phyloP scores from a whole-genome alignment of 2,329 filamentous ascomycete genomes.

The Pseudophaeomoniella oleicola region DNA sequence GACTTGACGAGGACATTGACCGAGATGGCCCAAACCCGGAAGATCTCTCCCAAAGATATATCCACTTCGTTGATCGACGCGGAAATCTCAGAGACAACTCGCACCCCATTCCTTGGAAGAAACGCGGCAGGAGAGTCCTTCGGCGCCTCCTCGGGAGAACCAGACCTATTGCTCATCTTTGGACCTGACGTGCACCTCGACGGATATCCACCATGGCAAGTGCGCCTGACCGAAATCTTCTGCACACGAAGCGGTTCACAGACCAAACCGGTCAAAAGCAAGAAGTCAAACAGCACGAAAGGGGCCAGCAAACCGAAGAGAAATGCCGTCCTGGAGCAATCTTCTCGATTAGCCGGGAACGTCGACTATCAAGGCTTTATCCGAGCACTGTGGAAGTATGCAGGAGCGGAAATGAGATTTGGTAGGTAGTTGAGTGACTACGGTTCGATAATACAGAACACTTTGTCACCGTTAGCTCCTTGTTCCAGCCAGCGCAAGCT shows the following conservation, averaged over 20 bases:
- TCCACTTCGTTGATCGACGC: conserved; percentile 75
- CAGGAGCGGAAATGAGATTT: conserved; percentile 76
- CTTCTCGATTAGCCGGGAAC: conserved; percentile 6
- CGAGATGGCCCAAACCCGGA: conserved; percentile 85
- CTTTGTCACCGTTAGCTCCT: background rate
- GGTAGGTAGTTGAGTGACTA: conserved; percentile 35
- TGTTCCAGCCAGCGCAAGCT: too few relatives aligned
- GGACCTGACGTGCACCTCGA: conserved; percentile 68
- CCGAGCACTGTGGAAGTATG: conserved; percentile 67
- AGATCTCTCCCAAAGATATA: conserved; percentile 69
- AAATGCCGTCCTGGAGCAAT: too few relatives aligned
- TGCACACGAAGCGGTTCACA: conserved; percentile 33
- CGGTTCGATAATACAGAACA: background rate
- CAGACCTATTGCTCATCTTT: conserved; percentile 80
- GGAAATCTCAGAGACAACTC: conserved; percentile 53
- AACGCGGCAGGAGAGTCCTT: background rate
- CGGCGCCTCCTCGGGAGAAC: conserved; percentile 32
- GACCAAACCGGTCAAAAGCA: conserved; percentile 13
- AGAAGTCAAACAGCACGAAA: background rate
- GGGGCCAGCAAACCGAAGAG: conserved; percentile 3
- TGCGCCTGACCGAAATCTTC: conserved; percentile 89
- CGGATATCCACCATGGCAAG: conserved; percentile 93
- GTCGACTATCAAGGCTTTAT: conserved; percentile 94
- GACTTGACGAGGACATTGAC: conserved; percentile 88
- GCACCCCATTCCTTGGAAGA: conserved; percentile 5